These are phyloP conservation scores for Xylaria polymorpha DNA, from an alignment of 2,329 filamentous ascomycete genomes.

Conservation along the genomic window DNA sequence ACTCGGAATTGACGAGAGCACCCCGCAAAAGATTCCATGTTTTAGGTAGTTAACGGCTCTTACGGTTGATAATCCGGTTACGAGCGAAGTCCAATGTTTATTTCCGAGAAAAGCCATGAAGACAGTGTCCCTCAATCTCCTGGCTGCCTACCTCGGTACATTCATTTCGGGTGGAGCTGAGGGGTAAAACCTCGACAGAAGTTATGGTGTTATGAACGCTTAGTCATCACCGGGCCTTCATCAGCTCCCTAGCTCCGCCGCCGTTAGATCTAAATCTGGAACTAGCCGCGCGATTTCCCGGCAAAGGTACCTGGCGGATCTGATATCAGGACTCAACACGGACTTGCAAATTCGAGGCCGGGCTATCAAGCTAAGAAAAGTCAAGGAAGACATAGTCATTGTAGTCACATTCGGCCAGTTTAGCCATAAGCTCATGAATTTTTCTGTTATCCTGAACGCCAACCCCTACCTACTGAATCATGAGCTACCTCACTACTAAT, in stretches of 20 bases:
- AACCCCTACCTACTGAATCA: neutral
- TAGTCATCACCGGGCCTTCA: neutral
- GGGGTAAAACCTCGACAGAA: too few species aligned
- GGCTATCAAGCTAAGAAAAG: neutral
- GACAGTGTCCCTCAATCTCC: too few species aligned
- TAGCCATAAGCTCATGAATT: neutral
- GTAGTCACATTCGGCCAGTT: neutral
- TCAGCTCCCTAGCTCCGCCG: neutral
- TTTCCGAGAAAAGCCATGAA: too few species aligned
- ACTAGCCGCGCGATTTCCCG: neutral
- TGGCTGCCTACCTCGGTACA: too few species aligned
- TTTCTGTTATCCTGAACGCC: neutral
- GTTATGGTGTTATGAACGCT: neutral
- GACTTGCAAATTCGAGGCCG: neutral
- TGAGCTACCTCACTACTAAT: neutral
- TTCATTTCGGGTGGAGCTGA: too few species aligned
- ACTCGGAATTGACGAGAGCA: too few species aligned
- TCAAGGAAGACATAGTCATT: neutral
- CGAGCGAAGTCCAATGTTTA: too few species aligned
- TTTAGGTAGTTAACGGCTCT: too few species aligned
- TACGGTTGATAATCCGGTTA: too few species aligned
- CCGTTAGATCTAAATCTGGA: neutral
- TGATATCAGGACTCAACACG: neutral
- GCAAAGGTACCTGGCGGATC: slow-evolving; percentile 2
- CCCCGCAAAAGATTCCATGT: too few species aligned